Base-by-base conservation (phyloP, 2,329 filamentous ascomycete genomes). In the Acephala macrosclerotiorum region DNA sequence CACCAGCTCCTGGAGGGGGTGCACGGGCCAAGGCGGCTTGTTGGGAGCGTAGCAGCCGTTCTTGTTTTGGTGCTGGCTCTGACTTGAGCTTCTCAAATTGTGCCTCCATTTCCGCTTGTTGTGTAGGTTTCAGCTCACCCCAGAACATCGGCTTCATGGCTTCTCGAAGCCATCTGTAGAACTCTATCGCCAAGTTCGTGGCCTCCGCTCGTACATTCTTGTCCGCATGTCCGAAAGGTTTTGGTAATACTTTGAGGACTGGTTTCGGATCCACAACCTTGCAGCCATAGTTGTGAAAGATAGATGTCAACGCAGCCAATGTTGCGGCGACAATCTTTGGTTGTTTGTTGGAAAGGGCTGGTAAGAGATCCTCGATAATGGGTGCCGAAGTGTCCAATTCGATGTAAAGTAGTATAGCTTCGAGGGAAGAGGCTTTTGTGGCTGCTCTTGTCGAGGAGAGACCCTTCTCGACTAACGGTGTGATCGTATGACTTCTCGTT, bases 101-200 rank as follows among this genome's bases (percentile, higher is more conserved):
- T 45, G 94, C 92, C 75, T 99, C 96, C 64, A 99, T 82, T 75
- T 99, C 96, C 68, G 90, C 89, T 78, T 99, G 96, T 76, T 99
- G 96, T 0, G 97, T 95, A 0, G 95, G 91, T 78, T 99, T 99
- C 67, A 99, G 80, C 66, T 99, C 96, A 53, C 87, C 89, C 94
- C 96, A 99, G 78, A 99, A 98, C 79, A 98, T 91, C 42, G 95
- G 93, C 78, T 99, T 99, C 89, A 99, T 97, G 12, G 95, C 95
- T 70, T 99, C 96, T 71, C 95, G 91, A 38, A 99, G 84, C 96
- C 96, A 99, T 79, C 96, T 86, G 79, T 99, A 99, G 65, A 99
- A 87, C 77, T 99, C 96, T 57, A 97, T 93, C 0, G 95, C 91
- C 64, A 99, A 83, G 72, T 91, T 94, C 56, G 96, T 96, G 33